A percentile compares a stretch with the other conserved stretches of the same genome.
Evolutionary conservation across 495 filamentous ascomycete genomes (phyloP).

Genomic region (Achaetomiella virescens): DNA sequence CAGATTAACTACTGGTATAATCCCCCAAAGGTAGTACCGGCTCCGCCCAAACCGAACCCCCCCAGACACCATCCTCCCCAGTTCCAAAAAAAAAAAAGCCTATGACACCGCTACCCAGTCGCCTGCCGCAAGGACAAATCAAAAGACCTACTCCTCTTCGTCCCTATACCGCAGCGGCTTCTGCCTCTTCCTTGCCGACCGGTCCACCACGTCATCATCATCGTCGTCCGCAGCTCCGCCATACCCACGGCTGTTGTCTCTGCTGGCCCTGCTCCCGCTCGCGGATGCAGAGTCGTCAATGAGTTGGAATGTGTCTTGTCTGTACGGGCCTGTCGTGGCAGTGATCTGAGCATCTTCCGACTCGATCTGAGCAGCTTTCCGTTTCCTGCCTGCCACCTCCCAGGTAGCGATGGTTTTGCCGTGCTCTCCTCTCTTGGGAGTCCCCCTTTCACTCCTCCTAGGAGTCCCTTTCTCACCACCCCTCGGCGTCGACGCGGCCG

Average conservation of each 20-base stretch:
- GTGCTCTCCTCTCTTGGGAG: background rate
- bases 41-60: background rate
- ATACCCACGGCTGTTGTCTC: background rate
- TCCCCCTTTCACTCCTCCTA: background rate
- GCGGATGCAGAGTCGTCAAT: constrained; percentile 10
- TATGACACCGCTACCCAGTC: background rate
- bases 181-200: constrained; percentile 17
- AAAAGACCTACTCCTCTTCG: constrained; percentile 20
- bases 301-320: constrained; percentile 15
- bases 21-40: too few species aligned
- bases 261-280: background rate
- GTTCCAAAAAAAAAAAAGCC: background rate
- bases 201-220: constrained; percentile 13
- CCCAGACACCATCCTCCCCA: background rate
- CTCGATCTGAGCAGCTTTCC: constrained; percentile 15
- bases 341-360: background rate
- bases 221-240: background rate
- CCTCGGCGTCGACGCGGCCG: background rate
- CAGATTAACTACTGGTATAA: too few species aligned
- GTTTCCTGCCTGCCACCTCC: constrained; percentile 10
- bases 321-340: background rate
- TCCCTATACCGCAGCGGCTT: constrained; percentile 24
- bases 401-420: background rate
- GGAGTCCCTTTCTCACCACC: background rate
- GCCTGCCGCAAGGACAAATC: background rate